Evolutionary conservation across 2,329 filamentous ascomycete genomes (phyloP), one percentile per base, ranked within the genome.

Genomic region (Aspergillus niger): DNA sequence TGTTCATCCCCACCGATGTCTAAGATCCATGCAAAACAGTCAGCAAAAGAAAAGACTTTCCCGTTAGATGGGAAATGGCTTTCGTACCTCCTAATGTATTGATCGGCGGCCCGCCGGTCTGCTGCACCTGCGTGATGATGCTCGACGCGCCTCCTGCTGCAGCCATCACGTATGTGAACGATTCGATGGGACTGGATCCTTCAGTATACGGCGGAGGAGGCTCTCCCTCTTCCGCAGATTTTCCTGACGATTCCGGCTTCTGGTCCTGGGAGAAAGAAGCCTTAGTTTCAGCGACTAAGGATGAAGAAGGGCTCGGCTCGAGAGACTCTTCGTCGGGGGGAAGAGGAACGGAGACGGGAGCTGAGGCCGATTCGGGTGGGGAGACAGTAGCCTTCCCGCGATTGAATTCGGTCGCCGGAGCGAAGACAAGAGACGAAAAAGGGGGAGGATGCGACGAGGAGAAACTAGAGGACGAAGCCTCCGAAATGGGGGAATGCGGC

Each of bases 91-190:
- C 92, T 63, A 98, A 83, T 58, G 91, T 90, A 78, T 95, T 96
- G 69, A 97, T 87, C 39, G 93, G 91, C 70, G 92, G 91, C 22
- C 85, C 84, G 54, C 90, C 93, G 67, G 90, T 90, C 80, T 99
- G 95, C 76, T 96, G 93, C 70, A 99, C 95, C 82, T 99, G 95
- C 79, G 95, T 99, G 81, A 99, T 96, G 76, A 99, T 97, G 86
- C 95, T 98, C 82, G 93, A 90, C 70, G 93, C 91, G 81, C 93
- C 94, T 84, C 94, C 94, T 80, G 94, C 93, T 77, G 92, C 91
- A 80, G 95, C 93, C 95, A 99, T 99, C 76, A 97, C 87, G 86
- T 96, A 99, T 70, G 90, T 89, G 74, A 99, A 99, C 60, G 92
- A 91, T 63, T 90, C 86, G 76, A 99, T 87, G 64, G 95, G 95